Conservation (phyloP, 495 filamentous ascomycete genomes). For the Podospora bellae-mahoneyi region DNA sequence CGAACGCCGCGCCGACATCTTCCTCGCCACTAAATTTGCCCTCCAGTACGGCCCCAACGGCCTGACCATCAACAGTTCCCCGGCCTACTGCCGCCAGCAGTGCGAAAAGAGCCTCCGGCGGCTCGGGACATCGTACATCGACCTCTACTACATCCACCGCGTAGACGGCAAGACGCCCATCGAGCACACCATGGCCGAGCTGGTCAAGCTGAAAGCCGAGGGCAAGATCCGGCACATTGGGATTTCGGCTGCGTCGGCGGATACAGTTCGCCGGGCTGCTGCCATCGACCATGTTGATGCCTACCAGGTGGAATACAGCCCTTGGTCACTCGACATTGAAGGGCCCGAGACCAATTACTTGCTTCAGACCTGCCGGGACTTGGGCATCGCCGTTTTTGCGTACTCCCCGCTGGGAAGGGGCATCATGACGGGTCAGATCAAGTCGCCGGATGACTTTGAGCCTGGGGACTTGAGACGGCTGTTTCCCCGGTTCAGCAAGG, state of each 20-base stretch:
- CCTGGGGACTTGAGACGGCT: slow-evolving; percentile 39
- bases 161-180: slow-evolving; percentile 55
- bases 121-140: slow-evolving; percentile 51
- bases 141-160: slow-evolving; percentile 61
- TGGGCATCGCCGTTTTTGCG: slow-evolving; percentile 46
- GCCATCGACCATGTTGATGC: slow-evolving; percentile 39
- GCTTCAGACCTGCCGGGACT: slow-evolving; percentile 43
- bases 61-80: slow-evolving; percentile 43
- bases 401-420: slow-evolving; percentile 51
- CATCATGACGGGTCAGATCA: slow-evolving; percentile 42
- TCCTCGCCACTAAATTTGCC: slow-evolving; percentile 57
- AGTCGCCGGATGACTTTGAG: slow-evolving; percentile 36
- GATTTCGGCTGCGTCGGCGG: slow-evolving; percentile 39
- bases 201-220: slow-evolving; percentile 46
- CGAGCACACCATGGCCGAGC: slow-evolving; percentile 58
- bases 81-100: slow-evolving; percentile 51
- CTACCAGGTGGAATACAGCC: slow-evolving; percentile 48
- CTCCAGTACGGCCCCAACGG: slow-evolving; percentile 18
- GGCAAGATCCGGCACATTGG: slow-evolving; percentile 55
- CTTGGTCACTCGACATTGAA: slow-evolving; percentile 46
- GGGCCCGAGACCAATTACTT: slow-evolving; percentile 32
- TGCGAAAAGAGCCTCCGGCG: slow-evolving; percentile 51
- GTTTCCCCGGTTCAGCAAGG: slow-evolving; percentile 44
- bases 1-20: slow-evolving; percentile 50
- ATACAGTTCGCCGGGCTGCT: slow-evolving; percentile 40